phyloP scores from a whole-genome alignment of 2,329 filamentous ascomycete genomes.

The Fusarium avenaceum region DNA sequence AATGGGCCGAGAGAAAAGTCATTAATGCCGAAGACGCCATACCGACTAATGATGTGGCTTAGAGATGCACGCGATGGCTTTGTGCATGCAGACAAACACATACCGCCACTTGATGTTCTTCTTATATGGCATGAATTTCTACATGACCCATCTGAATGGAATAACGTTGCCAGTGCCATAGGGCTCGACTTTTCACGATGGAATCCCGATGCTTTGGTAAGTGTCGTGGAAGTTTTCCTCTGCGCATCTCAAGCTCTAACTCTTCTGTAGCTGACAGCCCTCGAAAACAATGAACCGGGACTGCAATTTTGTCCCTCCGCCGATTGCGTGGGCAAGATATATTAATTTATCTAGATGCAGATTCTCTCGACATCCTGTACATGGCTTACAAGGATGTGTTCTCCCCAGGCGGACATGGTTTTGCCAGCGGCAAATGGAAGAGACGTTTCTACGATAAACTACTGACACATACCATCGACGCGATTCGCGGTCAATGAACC shows the following conservation, averaged over 20 bases:
- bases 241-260: conserved; percentile 8
- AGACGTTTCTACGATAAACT: conserved; percentile 6
- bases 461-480: conserved; percentile 2
- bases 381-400: conserved; percentile 8
- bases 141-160: conserved; percentile 10
- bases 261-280: conserved; percentile 5
- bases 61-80: conserved; percentile 1
- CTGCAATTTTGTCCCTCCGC: conserved; percentile 11
- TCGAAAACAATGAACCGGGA: conserved; percentile 6
- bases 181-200: conserved; percentile 13
- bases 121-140: conserved; percentile 37
- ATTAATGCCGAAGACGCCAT: conserved; percentile 9
- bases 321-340: conserved; percentile 7
- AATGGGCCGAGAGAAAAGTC: conserved; percentile 18
- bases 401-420: conserved; percentile 1
- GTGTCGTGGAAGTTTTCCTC: neutral
- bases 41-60: conserved; percentile 29
- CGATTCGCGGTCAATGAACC: neutral
- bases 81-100: conserved; percentile 1
- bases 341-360: conserved; percentile 2
- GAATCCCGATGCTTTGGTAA: conserved; percentile 28
- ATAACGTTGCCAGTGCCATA: conserved; percentile 1
- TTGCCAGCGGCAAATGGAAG: conserved; percentile 5
- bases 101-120: conserved; percentile 33
- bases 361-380: conserved; percentile 16